phyloP scores from a whole-genome alignment of 805 yeast genomes.

The Saccharomyces mikatae region DNA sequence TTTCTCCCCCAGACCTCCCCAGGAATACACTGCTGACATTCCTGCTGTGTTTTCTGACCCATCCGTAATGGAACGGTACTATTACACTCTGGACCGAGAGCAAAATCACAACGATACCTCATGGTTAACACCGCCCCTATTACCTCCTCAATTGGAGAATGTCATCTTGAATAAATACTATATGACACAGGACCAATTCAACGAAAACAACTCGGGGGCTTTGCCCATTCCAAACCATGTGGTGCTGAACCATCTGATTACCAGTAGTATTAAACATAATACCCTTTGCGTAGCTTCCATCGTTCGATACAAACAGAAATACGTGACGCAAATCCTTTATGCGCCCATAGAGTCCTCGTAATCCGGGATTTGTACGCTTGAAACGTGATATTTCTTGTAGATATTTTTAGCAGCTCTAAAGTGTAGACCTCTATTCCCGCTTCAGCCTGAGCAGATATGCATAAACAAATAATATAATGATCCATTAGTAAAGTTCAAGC shows the following conservation, averaged over 20 bases:
- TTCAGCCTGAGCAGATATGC: neutral
- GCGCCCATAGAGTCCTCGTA: slow-evolving; percentile 45
- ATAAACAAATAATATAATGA: neutral
- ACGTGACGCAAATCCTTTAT: slow-evolving; percentile 84
- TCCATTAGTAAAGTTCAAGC: neutral
- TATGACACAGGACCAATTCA: slow-evolving; percentile 20
- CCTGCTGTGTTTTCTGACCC: slow-evolving; percentile 84
- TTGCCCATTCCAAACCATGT: slow-evolving; percentile 92
- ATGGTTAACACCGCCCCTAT: slow-evolving; percentile 82
- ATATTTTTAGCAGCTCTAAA: neutral
- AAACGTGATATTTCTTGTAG: neutral
- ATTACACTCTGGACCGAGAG: slow-evolving; percentile 64
- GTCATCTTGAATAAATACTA: slow-evolving; percentile 76
- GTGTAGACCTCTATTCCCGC: too few species aligned
- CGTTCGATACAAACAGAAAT: slow-evolving; percentile 78
- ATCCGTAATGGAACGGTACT: slow-evolving; percentile 79
- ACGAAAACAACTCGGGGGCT: slow-evolving; percentile 78
- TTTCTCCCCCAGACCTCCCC: slow-evolving; percentile 25
- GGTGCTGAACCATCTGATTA: slow-evolving; percentile 85
- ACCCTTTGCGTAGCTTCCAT: slow-evolving; percentile 90
- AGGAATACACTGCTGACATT: slow-evolving; percentile 52
- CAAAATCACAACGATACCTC: slow-evolving; percentile 51
- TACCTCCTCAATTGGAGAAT: slow-evolving; percentile 93
- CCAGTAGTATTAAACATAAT: slow-evolving; percentile 88
- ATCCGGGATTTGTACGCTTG: neutral